Evolutionary conservation across 192 early-diverging fungal genomes (phyloP), one percentile per base, ranked within the genome.

Genomic region (Geosiphon pyriformis): DNA sequence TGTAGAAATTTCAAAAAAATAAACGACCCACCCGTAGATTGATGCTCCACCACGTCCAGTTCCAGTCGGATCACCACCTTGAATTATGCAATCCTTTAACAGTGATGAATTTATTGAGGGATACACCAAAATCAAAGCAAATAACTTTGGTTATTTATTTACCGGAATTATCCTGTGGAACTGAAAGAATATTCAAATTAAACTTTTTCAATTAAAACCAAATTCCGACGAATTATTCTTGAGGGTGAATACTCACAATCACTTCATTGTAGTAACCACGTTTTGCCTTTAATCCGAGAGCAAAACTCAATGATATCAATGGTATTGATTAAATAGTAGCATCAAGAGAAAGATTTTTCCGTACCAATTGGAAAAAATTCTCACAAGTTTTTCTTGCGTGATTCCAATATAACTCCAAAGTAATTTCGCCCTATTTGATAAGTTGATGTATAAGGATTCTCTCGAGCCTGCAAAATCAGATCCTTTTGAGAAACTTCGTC

Each of bases 1-100:
- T 20, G 26, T 54, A 18, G 10, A 20, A 22, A 31, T 37, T 10
- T 20, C 12, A 47, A 17, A 26, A 25, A 46, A 60, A 33, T 59
- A 22, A 26, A 29, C n/a, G n/a, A 46, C 64, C 37, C 77, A 90
- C 88, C 91, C 93, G 68, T 92, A 94, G 56, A 94, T 94, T 54
- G 83, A 86, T 20, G 72, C 59, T 20, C 96, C 95, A 31, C 95
- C 95, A 27, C 87, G 81, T 15, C 94, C 94, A 12, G 92, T 98
- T 25, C 88, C 94, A 2, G 95, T 97, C 23, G 95, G 96, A 75
- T 99, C 95, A 53, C 94, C 92, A 52, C 94, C 94, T 83, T 99
- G 96, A 33, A 99, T 85, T 92, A 99, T 94, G 74, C 98, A 99
- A 74, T 98, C 90, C 84, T 85, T 56, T 20, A 22, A 61, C 26